Evolutionary conservation across 495 filamentous ascomycete species (phyloP), one percentile per base, ranked within the genome.

Genomic region (Hyphodiscus hymeniophilus): DNA sequence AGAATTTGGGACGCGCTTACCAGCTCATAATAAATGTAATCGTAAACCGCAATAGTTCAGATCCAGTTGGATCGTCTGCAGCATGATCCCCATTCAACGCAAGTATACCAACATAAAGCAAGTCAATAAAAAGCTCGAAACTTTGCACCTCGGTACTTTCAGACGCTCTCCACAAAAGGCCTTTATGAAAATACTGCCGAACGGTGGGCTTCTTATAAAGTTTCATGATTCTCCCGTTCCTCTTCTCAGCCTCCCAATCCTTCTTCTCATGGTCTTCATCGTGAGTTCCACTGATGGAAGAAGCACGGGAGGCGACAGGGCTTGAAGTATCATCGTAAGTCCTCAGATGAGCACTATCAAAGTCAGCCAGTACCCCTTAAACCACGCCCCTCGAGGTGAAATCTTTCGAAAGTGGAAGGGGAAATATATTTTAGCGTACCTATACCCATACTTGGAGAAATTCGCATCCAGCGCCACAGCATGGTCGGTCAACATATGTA

Each of bases 141-240:
- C 63, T 70, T 36, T 71, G 70, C 11, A 77, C 73, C 56, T 77
- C 66, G 24, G 76, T 72, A 11, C 60, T 54, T 45, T 71, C 66
- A 8, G 63, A 61, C 4, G 74, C 71, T 24, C 77, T 67, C 77
- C 77, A 81, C 11, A 81, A 62, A 15, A 80, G 63, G 1, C 76
- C 76, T 47, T 75, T 71, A 54, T 81, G 77, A 54, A 76, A 79
- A 54, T 80, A 81, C 62, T 81, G 77, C 34, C 75, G 61, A 7
- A 81, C 64, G 2, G 73, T 66, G 7, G 77, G 77, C 60, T 60
- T 69, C 49, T 71, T 71, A 53, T 68, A 79, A 42, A 80, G 61
- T 59, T 69, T 72, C 55, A 80, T 63, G 6, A 67, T 59, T 28
- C 51, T 55, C 11, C 68, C 74, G 15, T 68, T 62, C 20, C 58